Evolutionary conservation across 768 basidiomycete species (phyloP).

Genomic region (Amanita rimosa): DNA sequence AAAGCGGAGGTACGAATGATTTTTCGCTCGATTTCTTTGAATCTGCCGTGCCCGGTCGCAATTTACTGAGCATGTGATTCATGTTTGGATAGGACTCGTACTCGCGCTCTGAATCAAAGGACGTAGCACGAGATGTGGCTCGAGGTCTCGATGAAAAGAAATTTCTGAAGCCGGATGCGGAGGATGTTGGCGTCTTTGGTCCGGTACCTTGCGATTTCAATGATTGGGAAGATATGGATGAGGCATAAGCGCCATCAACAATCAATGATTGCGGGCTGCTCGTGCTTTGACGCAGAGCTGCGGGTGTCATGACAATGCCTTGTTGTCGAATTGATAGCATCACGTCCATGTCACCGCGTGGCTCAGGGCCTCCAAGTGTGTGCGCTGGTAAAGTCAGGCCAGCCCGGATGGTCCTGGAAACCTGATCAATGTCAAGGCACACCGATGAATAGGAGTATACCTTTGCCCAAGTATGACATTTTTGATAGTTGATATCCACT

Average conservation of each 20-base stretch:
- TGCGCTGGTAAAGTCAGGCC: conserved; percentile 42
- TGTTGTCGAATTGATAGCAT: conserved; percentile 73
- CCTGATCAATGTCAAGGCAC: not conserved
- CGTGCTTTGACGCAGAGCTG: conserved; percentile 15
- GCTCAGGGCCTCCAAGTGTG: conserved; percentile 38
- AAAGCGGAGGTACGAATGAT: conserved; percentile 15
- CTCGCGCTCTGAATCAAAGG: conserved; percentile 26
- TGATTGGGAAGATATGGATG: conserved; percentile 34
- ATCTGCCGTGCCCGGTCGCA: conserved; percentile 28
- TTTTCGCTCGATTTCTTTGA: conserved; percentile 8
- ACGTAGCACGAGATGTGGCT: conserved; percentile 40
- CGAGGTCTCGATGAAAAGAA: conserved; percentile 48
- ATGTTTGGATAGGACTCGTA: conserved; percentile 43
- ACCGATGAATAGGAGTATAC: conserved; percentile 23
- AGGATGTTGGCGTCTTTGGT: conserved; percentile 24
- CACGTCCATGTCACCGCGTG: conserved; percentile 74
- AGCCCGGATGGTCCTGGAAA: conserved; percentile 53
- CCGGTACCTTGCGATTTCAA: conserved; percentile 29
- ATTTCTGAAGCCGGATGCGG: conserved; percentile 50
- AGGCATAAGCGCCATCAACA: conserved; percentile 26
- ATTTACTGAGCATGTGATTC: conserved; percentile 44
- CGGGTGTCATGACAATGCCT: conserved; percentile 34
- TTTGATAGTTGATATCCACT: conserved; percentile 71
- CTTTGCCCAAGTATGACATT: conserved; percentile 59
- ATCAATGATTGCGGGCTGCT: conserved; percentile 17